Conservation (phyloP, 2,329 filamentous ascomycete species). For the Fusarium abutilonis region DNA sequence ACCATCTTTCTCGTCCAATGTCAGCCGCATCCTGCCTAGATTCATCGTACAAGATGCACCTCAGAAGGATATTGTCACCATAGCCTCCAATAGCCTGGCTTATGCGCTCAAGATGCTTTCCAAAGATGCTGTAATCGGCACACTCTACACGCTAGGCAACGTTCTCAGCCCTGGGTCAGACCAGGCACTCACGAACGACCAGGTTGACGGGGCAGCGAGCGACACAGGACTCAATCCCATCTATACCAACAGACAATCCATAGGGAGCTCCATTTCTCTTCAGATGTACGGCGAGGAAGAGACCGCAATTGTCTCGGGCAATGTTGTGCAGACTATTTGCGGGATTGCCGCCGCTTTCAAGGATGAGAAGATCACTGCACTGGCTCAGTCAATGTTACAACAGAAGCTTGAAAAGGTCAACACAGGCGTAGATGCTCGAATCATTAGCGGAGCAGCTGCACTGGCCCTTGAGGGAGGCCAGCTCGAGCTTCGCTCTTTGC, state of each 20-base stretch:
- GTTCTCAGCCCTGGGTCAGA: slow-evolving; percentile 80
- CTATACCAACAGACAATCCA: slow-evolving; percentile 66
- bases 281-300: slow-evolving; percentile 81
- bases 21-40: slow-evolving; percentile 82
- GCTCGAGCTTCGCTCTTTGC: slow-evolving; percentile 83
- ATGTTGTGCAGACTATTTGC: slow-evolving; percentile 95
- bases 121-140: slow-evolving; percentile 93
- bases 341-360: slow-evolving; percentile 83
- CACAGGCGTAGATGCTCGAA: slow-evolving; percentile 80
- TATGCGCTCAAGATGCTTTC: slow-evolving; percentile 83
- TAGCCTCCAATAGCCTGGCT: slow-evolving; percentile 87
- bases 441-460: slow-evolving; percentile 82
- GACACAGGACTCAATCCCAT: slow-evolving; percentile 54
- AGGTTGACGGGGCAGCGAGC: slow-evolving; percentile 55
- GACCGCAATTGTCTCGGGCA: slow-evolving; percentile 77
- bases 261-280: slow-evolving; percentile 83
- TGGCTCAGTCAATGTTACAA: slow-evolving; percentile 95
- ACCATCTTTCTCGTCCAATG: slow-evolving; percentile 74
- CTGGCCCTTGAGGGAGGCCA: slow-evolving; percentile 81
- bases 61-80: slow-evolving; percentile 72
- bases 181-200: slow-evolving; percentile 63
- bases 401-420: slow-evolving; percentile 93
- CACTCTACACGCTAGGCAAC: slow-evolving; percentile 95
- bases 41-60: slow-evolving; percentile 88
- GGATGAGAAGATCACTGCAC: slow-evolving; percentile 90